Conservation (phyloP, 1,284 basidiomycete genomes). For the Ustilago hordei region DNA sequence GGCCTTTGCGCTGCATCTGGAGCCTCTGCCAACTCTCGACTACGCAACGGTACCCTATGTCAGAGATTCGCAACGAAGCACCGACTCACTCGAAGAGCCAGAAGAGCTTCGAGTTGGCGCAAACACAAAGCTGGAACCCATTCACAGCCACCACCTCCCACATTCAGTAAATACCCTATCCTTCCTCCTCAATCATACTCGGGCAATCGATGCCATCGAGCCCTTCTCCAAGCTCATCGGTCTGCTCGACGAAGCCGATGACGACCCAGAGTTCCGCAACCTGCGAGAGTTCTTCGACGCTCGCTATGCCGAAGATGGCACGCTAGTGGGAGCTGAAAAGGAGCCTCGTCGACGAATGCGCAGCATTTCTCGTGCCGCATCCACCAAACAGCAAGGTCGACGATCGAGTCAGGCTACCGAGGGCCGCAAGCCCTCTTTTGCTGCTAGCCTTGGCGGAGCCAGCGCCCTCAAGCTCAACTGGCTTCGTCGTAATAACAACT, state of each 20-base stretch:
- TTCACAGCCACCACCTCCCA: conserved; percentile 36
- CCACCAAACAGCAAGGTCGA: conserved; percentile 26
- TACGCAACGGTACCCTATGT: conserved; percentile 46
- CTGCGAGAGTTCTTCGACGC: conserved; percentile 65
- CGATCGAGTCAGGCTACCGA: conserved; percentile 34
- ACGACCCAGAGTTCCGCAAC: conserved; percentile 57
- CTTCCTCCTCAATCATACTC: conserved; percentile 50
- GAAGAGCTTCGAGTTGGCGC: conserved; percentile 44
- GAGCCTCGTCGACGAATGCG: conserved; percentile 37
- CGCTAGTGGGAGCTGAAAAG: conserved; percentile 31
- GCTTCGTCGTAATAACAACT: conserved; percentile 41
- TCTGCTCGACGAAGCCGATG: conserved; percentile 60
- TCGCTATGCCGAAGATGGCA: conserved; percentile 37
- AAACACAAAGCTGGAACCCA: conserved; percentile 51
- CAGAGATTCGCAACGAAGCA: conserved; percentile 17
- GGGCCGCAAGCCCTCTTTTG: conserved; percentile 46
- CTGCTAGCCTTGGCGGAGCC: conserved; percentile 39
- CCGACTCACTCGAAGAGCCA: conserved; percentile 33
- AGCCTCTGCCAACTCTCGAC: conserved; percentile 58
- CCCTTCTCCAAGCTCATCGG: conserved; percentile 53
- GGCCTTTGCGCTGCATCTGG: conserved; percentile 61
- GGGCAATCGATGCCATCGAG: conserved; percentile 44
- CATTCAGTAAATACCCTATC: conserved; percentile 53
- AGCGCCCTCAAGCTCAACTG: conserved; percentile 45
- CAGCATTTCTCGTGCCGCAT: conserved; percentile 44